A percentile compares a stretch with the other conserved stretches of the same genome.
Evolutionary conservation across 108 stramenopile genomes (phyloP).

Genomic region (Nitzschia palea): DNA sequence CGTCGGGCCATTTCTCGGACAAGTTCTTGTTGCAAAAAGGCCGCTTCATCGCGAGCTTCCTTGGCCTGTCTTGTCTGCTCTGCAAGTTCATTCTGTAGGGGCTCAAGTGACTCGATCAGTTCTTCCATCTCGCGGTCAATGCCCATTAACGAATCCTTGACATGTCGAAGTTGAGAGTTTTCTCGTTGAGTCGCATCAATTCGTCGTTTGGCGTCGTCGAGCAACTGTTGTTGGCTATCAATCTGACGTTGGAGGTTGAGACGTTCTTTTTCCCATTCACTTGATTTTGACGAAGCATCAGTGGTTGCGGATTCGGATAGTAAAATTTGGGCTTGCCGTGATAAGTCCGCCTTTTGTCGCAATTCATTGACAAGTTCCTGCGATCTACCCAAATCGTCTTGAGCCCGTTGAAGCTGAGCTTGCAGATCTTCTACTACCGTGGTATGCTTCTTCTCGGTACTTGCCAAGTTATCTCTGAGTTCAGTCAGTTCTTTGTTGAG

Average conservation of each 20-base stretch:
- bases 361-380: background rate
- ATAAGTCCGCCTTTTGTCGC: background rate
- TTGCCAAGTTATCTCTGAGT: too few species aligned
- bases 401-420: background rate
- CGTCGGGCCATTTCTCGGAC: background rate
- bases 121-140: conserved; percentile 14
- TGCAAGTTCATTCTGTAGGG: conserved; percentile 1
- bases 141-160: conserved; percentile 6
- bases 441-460: too few species aligned
- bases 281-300: background rate
- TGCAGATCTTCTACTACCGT: background rate
- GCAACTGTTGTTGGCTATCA: background rate
- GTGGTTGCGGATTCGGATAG: background rate
- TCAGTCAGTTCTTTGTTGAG: background rate
- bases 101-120: conserved; percentile 10
- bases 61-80: background rate
- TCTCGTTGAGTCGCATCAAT: background rate
- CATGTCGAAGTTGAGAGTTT: conserved; percentile 9
- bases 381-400: background rate
- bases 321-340: background rate
- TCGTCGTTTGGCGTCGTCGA: background rate
- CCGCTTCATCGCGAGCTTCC: conserved; percentile 1
- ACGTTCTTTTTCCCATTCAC: background rate
- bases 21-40: background rate
- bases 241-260: background rate